Evolutionary conservation across 768 basidiomycete species (phyloP).

Genomic region (Auriscalpium vulgare): DNA sequence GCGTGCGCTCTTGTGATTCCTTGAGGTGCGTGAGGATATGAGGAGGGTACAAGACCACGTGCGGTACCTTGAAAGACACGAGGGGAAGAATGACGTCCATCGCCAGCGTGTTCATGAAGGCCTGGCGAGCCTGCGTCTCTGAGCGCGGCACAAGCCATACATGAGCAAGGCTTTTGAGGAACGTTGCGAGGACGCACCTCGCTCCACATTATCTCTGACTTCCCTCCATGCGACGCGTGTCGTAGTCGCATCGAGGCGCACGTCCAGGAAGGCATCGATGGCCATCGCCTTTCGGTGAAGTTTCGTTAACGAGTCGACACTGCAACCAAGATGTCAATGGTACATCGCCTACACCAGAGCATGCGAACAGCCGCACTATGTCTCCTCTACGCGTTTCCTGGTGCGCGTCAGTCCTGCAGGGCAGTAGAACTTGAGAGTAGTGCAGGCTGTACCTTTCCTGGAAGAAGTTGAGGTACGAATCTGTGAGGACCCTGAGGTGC

Average conservation of each 20-base stretch:
- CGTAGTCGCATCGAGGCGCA: slow-evolving; percentile 56
- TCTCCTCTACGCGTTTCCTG: slow-evolving; percentile 74
- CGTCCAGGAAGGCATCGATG: slow-evolving; percentile 65
- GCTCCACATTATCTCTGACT: slow-evolving; percentile 75
- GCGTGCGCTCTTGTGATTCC: slow-evolving; percentile 90
- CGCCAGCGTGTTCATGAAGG: slow-evolving; percentile 64
- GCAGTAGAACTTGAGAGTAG: slow-evolving; percentile 7
- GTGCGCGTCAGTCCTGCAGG: slow-evolving; percentile 8
- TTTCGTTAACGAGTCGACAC: slow-evolving; percentile 66
- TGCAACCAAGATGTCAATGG: slow-evolving; percentile 20
- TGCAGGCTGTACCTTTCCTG: slow-evolving; percentile 58
- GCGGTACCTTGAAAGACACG: slow-evolving; percentile 51
- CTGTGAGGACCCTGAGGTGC: slow-evolving; percentile 59
- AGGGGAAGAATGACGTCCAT: slow-evolving; percentile 70
- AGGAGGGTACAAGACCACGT: neutral
- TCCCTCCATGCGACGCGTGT: slow-evolving; percentile 76
- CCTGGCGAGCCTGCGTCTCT: slow-evolving; percentile 76
- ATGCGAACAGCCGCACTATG: slow-evolving; percentile 48
- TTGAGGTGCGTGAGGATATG: slow-evolving; percentile 20
- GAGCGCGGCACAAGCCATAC: neutral
- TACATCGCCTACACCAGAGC: slow-evolving; percentile 3
- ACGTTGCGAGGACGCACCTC: slow-evolving; percentile 40
- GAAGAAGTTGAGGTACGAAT: slow-evolving; percentile 80
- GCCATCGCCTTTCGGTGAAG: slow-evolving; percentile 66
- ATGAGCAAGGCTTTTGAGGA: neutral